Evolutionary conservation across 139 green algal genomes (phyloP), one percentile per base, ranked within the genome.

Genomic region (Pleodorina starrii): DNA sequence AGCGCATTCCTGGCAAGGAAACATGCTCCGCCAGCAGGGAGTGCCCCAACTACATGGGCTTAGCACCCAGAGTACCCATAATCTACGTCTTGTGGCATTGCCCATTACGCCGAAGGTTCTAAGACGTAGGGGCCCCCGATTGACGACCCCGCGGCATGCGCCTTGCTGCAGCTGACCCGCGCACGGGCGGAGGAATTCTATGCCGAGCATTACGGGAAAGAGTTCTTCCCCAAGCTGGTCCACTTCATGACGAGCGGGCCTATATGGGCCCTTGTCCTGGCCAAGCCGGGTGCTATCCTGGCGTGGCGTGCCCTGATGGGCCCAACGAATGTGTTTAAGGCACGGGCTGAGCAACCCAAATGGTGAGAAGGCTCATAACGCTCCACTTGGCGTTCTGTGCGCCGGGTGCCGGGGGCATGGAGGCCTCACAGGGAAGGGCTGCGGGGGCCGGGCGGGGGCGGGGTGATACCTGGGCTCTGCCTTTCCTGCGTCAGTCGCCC

Each of bases 201-300:
- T 90, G 90, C n/a, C 29, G 96, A 98, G 89, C 96, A 98, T 89
- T 88, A 93, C 27, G 96, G 93, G 38, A 97, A 97, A 86, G 60
- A 89, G 2, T 98, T 97, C 92, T 97, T 96, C 68, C 73, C 73
- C 10, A 93, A 90, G 3, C 91, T 98, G 32, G 88, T 97, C 0
- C 81, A 92, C 27, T 97, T 97, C 90, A 98, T 98, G 96, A 97
- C 94, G 50, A 95, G 92, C 75, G 96, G 95, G 0, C 95, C 95
- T 0, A 91, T 97, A 21, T 94, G 92, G 78, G 96, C 96, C 7
- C 38, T 97, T 66, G 92, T 96, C 35, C 89, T 98, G 44, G 88
- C 93, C 48, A 96, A 96, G 71, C 36, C 38, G 0, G 87, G 94
- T 54, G 96, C 94, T 48, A 96, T 98, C 87, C 85, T 71, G 16